phyloP scores from a whole-genome alignment of 768 basidiomycete genomes.

The Termitomyces sp. region DNA sequence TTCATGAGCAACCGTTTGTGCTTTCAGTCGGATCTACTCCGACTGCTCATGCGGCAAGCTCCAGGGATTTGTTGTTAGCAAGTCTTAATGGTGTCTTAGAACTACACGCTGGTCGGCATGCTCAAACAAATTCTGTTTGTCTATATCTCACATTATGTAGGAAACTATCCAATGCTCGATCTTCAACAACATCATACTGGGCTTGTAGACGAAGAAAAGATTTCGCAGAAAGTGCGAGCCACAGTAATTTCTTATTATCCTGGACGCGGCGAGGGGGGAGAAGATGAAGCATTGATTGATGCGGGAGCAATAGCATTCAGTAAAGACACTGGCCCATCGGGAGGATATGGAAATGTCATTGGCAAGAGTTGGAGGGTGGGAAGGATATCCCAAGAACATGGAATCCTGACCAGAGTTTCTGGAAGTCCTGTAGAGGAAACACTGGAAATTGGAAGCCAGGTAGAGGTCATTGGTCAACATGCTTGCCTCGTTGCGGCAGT shows the following conservation, averaged over 20 bases:
- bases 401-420: constrained; percentile 42
- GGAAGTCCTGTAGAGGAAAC: constrained; percentile 19
- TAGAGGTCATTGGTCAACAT: constrained; percentile 80
- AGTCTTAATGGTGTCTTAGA: constrained; percentile 60
- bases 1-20: constrained; percentile 48
- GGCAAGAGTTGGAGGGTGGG: constrained; percentile 59
- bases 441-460: constrained; percentile 51
- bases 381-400: constrained; percentile 77
- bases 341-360: constrained; percentile 67
- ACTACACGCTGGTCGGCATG: constrained; percentile 60
- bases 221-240: constrained; percentile 65
- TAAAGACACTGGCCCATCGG: constrained; percentile 75
- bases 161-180: constrained; percentile 81
- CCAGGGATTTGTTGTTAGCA: constrained; percentile 35
- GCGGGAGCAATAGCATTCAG: constrained; percentile 84
- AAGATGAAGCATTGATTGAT: constrained; percentile 75
- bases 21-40: constrained; percentile 86
- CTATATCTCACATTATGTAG: constrained; percentile 24
- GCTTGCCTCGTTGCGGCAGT: constrained; percentile 77
- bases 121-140: neutral
- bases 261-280: constrained; percentile 50
- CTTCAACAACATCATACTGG: constrained; percentile 78
- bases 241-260: constrained; percentile 81
- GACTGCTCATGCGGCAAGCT: constrained; percentile 72
- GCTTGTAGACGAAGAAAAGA: constrained; percentile 46